These are phyloP conservation scores for Eucalyptus tenuipes DNA, from an alignment of 345 rosid species.

Conservation along the genomic window DNA sequence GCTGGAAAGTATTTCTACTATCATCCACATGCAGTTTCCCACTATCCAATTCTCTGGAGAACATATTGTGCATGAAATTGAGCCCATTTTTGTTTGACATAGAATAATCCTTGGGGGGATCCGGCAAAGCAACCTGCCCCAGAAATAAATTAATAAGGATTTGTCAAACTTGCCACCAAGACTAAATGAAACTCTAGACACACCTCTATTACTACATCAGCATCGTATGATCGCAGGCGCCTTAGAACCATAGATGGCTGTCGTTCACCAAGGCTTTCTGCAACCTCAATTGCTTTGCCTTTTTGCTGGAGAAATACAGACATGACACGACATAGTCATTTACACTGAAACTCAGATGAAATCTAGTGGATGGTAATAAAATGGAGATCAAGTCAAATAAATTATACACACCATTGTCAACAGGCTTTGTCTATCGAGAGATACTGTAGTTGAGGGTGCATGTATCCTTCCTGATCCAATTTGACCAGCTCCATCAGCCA, in stretches of 20 bases:
- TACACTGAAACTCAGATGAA: not conserved
- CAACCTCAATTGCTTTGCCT: conserved; percentile 61
- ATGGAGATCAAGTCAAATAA: not conserved
- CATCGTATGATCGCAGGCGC: conserved; percentile 21
- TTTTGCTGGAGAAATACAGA: conserved; percentile 15
- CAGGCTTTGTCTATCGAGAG: conserved; percentile 2
- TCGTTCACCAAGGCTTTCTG: conserved; percentile 31
- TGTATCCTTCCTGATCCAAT: not conserved
- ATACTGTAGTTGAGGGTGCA: not conserved
- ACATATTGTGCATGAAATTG: not conserved
- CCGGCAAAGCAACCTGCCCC: conserved; percentile 39
- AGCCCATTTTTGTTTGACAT: conserved; percentile 7
- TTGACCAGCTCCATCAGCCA: not conserved
- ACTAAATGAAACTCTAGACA: not conserved
- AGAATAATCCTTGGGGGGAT: conserved; percentile 20
- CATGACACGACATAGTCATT: not conserved
- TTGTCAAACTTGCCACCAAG: not conserved
- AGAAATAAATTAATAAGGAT: not conserved
- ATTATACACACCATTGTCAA: conserved; percentile 4
- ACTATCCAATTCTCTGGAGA: not conserved
- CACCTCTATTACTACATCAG: conserved; percentile 70
- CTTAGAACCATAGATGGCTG: conserved; percentile 35
- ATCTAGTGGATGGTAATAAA: not conserved
- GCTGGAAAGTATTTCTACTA: not conserved
- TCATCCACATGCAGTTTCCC: conserved; percentile 2